These are phyloP conservation scores for Blastobotrys persicus DNA, from an alignment of 1,139 yeast genomes.

Conservation along the genomic window DNA sequence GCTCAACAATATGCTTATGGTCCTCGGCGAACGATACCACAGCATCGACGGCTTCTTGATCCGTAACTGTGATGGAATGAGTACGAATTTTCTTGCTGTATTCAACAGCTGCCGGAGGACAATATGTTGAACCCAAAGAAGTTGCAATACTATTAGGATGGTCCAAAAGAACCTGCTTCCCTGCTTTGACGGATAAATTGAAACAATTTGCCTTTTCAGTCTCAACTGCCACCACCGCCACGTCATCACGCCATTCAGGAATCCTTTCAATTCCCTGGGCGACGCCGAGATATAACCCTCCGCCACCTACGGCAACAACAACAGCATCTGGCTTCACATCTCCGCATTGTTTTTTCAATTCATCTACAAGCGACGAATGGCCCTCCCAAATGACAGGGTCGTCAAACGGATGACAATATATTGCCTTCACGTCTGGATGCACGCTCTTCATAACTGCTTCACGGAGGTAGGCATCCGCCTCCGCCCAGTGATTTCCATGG, in stretches of 20 bases:
- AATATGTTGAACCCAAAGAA: conserved; percentile 58
- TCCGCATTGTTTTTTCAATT: conserved; percentile 47
- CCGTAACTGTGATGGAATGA: conserved; percentile 49
- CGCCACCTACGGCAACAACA: conserved; percentile 72
- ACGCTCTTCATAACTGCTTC: conserved; percentile 39
- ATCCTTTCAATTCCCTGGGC: conserved; percentile 50
- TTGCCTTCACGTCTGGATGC: conserved; percentile 38
- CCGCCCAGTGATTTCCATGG: conserved; percentile 60
- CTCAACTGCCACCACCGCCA: conserved; percentile 56
- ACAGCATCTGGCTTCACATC: conserved; percentile 50
- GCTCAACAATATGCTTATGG: conserved; percentile 56
- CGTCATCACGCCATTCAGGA: conserved; percentile 37
- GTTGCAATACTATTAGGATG: conserved; percentile 57
- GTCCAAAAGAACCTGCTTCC: conserved; percentile 45
- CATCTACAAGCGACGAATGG: conserved; percentile 59
- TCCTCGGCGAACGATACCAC: conserved; percentile 50
- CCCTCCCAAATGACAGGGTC: conserved; percentile 67
- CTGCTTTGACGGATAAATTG: conserved; percentile 47
- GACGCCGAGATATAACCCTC: conserved; percentile 67
- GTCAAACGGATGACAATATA: conserved; percentile 73
- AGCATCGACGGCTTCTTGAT: conserved; percentile 53
- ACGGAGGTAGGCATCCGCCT: conserved; percentile 57
- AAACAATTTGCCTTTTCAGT: conserved; percentile 61
- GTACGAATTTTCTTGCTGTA: conserved; percentile 39
- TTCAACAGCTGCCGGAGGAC: conserved; percentile 48